Percentiles rank a stretch among this genome's conserved stretches.
Evolutionary conservation across 2,329 filamentous ascomycete species (phyloP).

Genomic region (Monosporascus sp.): DNA sequence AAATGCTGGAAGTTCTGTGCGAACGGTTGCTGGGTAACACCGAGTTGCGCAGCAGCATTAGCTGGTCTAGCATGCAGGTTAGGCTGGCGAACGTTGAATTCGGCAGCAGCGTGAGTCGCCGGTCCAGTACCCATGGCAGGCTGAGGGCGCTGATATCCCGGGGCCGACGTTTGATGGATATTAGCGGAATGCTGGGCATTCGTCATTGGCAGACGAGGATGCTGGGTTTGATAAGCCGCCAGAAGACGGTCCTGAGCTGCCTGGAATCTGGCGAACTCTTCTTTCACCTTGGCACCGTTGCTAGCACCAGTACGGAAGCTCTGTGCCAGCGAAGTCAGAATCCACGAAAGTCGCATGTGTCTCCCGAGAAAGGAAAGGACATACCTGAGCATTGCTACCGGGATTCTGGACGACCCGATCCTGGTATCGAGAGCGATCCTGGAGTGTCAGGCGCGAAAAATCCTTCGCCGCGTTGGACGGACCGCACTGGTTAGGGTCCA

Average conservation of each 20-base stretch:
- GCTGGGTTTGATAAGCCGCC: neutral
- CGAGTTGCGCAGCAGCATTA: too few relatives aligned
- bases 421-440: slow-evolving; percentile 68
- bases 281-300: neutral
- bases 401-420: slow-evolving; percentile 48
- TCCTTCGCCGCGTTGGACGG: slow-evolving; percentile 72
- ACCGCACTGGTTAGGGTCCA: slow-evolving; percentile 55
- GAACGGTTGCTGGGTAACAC: too few relatives aligned
- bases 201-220: neutral
- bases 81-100: too few relatives aligned
- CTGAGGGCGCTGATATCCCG: neutral
- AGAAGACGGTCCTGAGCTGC: neutral
- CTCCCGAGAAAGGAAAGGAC: slow-evolving; percentile 2
- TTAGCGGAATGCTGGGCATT: neutral
- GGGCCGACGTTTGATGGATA: too few relatives aligned
- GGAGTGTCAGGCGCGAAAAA: slow-evolving; percentile 64
- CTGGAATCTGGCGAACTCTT: neutral
- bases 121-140: neutral
- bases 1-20: too few relatives aligned
- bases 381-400: neutral
- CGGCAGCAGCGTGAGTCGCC: neutral
- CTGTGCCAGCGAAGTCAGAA: neutral
- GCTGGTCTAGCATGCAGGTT: too few relatives aligned
- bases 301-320: neutral
- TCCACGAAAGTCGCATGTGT: slow-evolving; percentile 2